A percentile compares a stretch with the other conserved stretches of the same genome.
Conservation (phyloP, 306 rosid genomes). For the Biancaea sappan region DNA sequence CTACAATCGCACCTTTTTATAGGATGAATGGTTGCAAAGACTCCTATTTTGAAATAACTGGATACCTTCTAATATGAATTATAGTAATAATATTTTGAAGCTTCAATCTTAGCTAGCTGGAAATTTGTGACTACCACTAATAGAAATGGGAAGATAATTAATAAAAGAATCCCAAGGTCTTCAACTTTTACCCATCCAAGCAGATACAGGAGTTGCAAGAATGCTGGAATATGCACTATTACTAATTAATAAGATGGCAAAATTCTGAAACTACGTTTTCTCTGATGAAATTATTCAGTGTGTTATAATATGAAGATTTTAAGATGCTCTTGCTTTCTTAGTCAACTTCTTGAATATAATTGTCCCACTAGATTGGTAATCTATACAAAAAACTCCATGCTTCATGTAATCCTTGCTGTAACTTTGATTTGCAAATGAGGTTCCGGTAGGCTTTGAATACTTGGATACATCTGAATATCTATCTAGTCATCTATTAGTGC, state of each 20-base stretch:
- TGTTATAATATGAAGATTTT: background rate
- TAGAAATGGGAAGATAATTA: background rate
- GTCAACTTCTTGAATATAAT: background rate
- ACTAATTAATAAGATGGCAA: background rate
- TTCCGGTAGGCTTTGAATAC: background rate
- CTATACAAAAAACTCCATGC: constrained; percentile 8
- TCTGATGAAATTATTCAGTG: background rate
- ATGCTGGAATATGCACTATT: background rate
- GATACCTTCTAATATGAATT: background rate
- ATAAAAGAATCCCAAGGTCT: background rate
- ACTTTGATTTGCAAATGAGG: constrained; percentile 10
- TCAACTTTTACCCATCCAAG: background rate
- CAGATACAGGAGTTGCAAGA: background rate
- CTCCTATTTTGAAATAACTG: background rate
- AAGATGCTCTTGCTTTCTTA: background rate
- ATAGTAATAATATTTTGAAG: background rate
- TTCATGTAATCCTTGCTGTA: constrained; percentile 3
- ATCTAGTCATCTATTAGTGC: constrained; percentile 20
- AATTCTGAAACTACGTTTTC: background rate
- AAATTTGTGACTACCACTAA: background rate
- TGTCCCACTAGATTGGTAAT: constrained; percentile 13
- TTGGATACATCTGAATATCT: constrained; percentile 20
- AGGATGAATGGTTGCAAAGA: background rate
- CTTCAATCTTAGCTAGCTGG: background rate
- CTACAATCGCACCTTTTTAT: background rate